A percentile compares a stretch with the other conserved stretches of the same genome.
phyloP scores from a whole-genome alignment of 176 grass and related monocot genomes.

The Canna indica region DNA sequence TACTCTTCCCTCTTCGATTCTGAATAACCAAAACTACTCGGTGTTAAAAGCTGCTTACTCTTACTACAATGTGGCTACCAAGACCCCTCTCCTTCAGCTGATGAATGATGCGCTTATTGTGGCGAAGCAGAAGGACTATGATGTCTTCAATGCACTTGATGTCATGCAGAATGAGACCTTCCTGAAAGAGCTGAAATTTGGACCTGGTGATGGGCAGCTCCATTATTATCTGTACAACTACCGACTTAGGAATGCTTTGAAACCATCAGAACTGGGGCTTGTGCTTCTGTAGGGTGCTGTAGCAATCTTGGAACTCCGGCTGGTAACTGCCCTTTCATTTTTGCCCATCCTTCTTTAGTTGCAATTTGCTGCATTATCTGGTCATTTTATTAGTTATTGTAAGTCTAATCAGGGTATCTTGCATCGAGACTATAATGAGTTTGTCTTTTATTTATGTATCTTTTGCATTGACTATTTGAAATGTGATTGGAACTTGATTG shows the following conservation, averaged over 20 bases:
- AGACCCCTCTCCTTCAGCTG: conserved; percentile 76
- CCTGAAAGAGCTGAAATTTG: conserved; percentile 94
- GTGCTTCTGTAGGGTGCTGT: conserved; percentile 64
- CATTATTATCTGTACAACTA: conserved; percentile 99
- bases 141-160: conserved; percentile 97
- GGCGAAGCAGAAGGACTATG: conserved; percentile 83
- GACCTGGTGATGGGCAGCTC: conserved; percentile 90
- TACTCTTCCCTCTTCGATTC: conserved; percentile 69
- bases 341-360: background rate
- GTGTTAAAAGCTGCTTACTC: conserved; percentile 89
- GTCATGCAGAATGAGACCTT: conserved; percentile 90
- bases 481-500: background rate
- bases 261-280: conserved; percentile 73
- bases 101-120: conserved; percentile 90
- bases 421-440: background rate
- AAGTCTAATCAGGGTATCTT: background rate
- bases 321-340: conserved; percentile 13
- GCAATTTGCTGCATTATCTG: background rate
- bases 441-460: background rate
- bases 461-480: background rate
- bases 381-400: background rate
- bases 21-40: conserved; percentile 83
- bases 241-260: conserved; percentile 54
- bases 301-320: background rate
- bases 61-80: conserved; percentile 86